Percentiles rank a stretch among this genome's conserved stretches.
phyloP scores from a whole-genome alignment of 2,329 filamentous ascomycete species.

The Aureobasidium mangrovei region DNA sequence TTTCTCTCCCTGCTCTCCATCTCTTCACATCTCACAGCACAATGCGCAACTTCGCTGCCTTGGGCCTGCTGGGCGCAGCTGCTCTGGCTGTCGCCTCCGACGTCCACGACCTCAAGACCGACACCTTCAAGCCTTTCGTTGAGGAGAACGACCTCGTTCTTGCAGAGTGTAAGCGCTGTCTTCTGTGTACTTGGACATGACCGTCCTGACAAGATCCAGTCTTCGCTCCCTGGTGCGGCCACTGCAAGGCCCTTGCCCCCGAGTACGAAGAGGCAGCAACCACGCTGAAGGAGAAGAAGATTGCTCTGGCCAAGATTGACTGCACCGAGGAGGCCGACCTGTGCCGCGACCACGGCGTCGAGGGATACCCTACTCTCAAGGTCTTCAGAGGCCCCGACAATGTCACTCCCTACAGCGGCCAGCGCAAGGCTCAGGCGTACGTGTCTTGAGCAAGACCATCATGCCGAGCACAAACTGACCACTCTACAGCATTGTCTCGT shows the following conservation, averaged over 20 bases:
- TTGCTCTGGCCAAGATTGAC: constrained; percentile 78
- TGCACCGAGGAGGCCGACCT: constrained; percentile 92
- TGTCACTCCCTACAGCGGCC: constrained; percentile 73
- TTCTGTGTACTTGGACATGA: not conserved
- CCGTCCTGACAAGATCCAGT: constrained; percentile 41
- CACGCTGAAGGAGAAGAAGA: constrained; percentile 77
- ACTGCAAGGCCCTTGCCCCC: constrained; percentile 95
- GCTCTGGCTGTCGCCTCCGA: constrained; percentile 63
- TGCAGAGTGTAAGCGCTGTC: constrained; percentile 67
- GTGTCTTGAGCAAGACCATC: not conserved
- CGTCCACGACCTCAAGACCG: constrained; percentile 74
- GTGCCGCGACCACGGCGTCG: constrained; percentile 81
- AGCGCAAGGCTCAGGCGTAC: constrained; percentile 72
- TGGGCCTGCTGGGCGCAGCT: constrained; percentile 43
- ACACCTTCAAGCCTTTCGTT: constrained; percentile 81
- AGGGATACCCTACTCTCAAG: constrained; percentile 98
- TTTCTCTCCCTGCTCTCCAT: not conserved
- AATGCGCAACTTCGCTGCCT: constrained; percentile 23
- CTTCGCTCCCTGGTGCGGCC: constrained; percentile 93
- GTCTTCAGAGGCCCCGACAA: constrained; percentile 89
- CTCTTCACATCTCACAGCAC: constrained; percentile 7
- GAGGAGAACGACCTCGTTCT: constrained; percentile 80
- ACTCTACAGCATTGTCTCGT: constrained; percentile 54
- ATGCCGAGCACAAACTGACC: not conserved
- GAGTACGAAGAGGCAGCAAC: constrained; percentile 86